A percentile compares a stretch with the other conserved stretches of the same genome.
Evolutionary conservation across 257 asterid genomes (phyloP).

Genomic region (Nicotiana paniculata): DNA sequence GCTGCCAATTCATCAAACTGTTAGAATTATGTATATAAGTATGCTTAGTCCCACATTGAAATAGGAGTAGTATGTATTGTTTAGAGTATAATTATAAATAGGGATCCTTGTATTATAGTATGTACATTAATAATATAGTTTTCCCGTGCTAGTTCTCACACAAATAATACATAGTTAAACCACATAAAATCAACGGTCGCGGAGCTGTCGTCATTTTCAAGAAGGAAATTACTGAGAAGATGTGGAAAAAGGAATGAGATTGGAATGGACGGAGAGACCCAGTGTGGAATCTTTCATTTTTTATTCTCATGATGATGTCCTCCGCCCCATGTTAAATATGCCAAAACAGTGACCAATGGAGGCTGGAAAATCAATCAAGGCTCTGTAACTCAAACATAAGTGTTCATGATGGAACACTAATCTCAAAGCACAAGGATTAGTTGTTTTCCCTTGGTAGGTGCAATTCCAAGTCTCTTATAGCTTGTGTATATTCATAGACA

Average conservation of each 20-base stretch:
- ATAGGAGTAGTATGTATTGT: too few relatives aligned
- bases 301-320: neutral
- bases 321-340: neutral
- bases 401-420: neutral
- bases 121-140: too few relatives aligned
- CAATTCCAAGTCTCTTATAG: neutral
- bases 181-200: neutral
- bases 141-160: too few relatives aligned
- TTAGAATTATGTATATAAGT: too few relatives aligned
- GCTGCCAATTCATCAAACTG: constrained; percentile 3
- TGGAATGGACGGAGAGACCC: neutral
- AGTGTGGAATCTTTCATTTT: neutral
- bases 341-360: neutral
- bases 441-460: neutral
- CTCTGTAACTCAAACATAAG: neutral
- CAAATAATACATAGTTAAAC: neutral
- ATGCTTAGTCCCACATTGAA: too few relatives aligned
- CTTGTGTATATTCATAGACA: neutral
- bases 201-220: neutral
- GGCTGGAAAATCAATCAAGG: neutral
- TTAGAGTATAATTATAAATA: too few relatives aligned
- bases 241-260: neutral
- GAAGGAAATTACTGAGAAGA: neutral
- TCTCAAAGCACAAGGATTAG: neutral
- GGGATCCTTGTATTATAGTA: too few relatives aligned